Evolutionary conservation across 192 early-diverging fungal species (phyloP), one percentile per base, ranked within the genome.

Genomic region (Spinellus fusiger): DNA sequence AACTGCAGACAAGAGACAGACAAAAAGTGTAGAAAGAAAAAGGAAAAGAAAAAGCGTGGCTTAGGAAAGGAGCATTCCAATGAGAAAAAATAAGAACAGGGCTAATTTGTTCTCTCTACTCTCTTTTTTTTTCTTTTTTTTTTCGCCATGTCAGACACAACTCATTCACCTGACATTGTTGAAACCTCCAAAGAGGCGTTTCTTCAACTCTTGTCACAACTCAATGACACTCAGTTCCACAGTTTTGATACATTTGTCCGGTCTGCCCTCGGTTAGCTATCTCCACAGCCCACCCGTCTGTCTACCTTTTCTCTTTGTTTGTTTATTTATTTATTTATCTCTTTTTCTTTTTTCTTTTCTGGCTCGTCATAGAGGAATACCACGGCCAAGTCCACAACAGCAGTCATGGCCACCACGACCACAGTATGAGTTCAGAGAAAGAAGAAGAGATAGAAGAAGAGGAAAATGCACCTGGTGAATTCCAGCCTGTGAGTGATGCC

Each of bases 171-270:
- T 29, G 61, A 54, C 31, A n/a, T 54, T 9, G 38, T 61, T 4
- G 66, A 68, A 26, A 15, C 54, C 9, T 32, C 54, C 26, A 71
- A 71, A 18, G 69, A 71, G 10, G 55, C 64, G 46, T 71, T 71
- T 40, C 29, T 71, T 2, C 49, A 56, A 28, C 46, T 71, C 9
- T 44, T 71, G 13, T 59, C 62, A 25, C 48, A 71, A 49, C 10
- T 71, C 18, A 50, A 68, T 26, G 69, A 56, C 25, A 28, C 51
- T 37, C 52, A 71, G 33, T 61, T 71, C 22, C 58, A 71, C 51
- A 51, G 51, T 4, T 71, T 71, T 56, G 62, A 71, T 23, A 25
- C 59, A 0, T 71, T 71, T 59, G 69, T 57, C 16, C 56, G 57
- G 25, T 61, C 62, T 23, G 68, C 68, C 29, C 32, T 70, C 13